Evolutionary conservation across 495 filamentous ascomycete species (phyloP).

Genomic region (Aspergillus diversus): DNA sequence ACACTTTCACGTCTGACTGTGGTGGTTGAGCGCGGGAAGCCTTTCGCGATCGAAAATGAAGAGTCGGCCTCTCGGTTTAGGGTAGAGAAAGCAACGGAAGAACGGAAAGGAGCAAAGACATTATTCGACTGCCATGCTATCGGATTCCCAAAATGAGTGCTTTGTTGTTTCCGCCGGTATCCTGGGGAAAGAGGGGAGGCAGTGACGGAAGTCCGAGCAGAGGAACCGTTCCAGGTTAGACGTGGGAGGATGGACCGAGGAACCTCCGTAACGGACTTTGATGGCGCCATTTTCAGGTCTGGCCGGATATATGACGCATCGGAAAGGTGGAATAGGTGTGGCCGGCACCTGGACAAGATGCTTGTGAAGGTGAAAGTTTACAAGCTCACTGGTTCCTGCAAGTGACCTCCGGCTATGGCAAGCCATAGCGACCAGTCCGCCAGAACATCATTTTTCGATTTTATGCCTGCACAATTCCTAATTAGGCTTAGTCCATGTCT

Average conservation of each 20-base stretch:
- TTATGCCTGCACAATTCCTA: too few species aligned
- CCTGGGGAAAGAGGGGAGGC: constrained; percentile 35
- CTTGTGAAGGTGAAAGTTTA: too few species aligned
- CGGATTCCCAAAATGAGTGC: constrained; percentile 30
- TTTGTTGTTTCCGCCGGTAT: constrained; percentile 18
- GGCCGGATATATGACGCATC: neutral
- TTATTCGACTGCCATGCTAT: constrained; percentile 27
- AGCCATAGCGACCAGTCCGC: too few species aligned
- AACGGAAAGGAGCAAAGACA: constrained; percentile 20
- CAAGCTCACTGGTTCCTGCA: too few species aligned
- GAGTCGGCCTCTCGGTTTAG: constrained; percentile 21
- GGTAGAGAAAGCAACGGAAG: constrained; percentile 31
- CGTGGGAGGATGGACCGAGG: constrained; percentile 48
- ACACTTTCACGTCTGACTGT: constrained; percentile 19
- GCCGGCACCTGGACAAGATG: neutral
- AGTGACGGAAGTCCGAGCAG: constrained; percentile 39
- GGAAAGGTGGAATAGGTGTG: neutral
- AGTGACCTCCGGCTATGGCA: too few species aligned
- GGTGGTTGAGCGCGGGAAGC: constrained; percentile 18
- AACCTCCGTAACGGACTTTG: constrained; percentile 44
- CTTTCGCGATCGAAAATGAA: constrained; percentile 30
- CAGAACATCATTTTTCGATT: too few species aligned
- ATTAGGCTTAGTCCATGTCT: too few species aligned
- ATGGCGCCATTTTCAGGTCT: constrained; percentile 34
- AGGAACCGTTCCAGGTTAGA: constrained; percentile 48